phyloP scores from a whole-genome alignment of 306 rosid species.

The Mimosa bimucronata region DNA sequence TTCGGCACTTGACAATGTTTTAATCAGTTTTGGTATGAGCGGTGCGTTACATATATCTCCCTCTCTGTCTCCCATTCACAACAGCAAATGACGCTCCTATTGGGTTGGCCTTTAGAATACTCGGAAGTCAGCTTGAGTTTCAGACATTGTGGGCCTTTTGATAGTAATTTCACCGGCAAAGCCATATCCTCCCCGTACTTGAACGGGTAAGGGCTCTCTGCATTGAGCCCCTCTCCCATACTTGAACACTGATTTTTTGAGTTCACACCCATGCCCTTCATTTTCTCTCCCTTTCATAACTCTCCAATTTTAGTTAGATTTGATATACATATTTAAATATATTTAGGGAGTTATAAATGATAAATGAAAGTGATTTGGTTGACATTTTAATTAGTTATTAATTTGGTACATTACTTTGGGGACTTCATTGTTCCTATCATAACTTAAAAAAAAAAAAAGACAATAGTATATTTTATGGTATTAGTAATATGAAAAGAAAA shows the following conservation, averaged over 20 bases:
- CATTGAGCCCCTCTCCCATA: not conserved
- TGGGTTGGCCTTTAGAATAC: slow-evolving; percentile 86
- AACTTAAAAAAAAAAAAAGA: too few relatives aligned
- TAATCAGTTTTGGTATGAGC: slow-evolving; percentile 92
- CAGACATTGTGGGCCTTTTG: not conserved
- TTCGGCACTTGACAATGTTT: not conserved
- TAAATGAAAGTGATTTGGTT: too few relatives aligned
- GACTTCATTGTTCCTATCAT: too few relatives aligned
- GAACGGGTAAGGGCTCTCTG: slow-evolving; percentile 46
- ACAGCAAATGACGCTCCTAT: slow-evolving; percentile 84
- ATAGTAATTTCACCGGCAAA: not conserved
- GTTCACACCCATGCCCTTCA: slow-evolving; percentile 1
- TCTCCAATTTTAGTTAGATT: too few relatives aligned
- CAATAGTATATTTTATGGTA: too few relatives aligned
- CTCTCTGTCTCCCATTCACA: slow-evolving; percentile 68
- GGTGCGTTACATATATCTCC: slow-evolving; percentile 73
- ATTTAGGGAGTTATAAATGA: too few relatives aligned
- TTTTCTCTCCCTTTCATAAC: slow-evolving; percentile 18
- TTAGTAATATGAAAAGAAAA: too few relatives aligned
- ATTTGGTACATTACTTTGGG: too few relatives aligned
- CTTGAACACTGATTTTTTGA: slow-evolving; percentile 24
- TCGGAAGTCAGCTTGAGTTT: not conserved
- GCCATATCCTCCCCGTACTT: not conserved
- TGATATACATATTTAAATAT: too few relatives aligned
- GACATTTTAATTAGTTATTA: too few relatives aligned